phyloP scores from a whole-genome alignment of 345 rosid genomes.

The Eucalyptus camaldulensis region DNA sequence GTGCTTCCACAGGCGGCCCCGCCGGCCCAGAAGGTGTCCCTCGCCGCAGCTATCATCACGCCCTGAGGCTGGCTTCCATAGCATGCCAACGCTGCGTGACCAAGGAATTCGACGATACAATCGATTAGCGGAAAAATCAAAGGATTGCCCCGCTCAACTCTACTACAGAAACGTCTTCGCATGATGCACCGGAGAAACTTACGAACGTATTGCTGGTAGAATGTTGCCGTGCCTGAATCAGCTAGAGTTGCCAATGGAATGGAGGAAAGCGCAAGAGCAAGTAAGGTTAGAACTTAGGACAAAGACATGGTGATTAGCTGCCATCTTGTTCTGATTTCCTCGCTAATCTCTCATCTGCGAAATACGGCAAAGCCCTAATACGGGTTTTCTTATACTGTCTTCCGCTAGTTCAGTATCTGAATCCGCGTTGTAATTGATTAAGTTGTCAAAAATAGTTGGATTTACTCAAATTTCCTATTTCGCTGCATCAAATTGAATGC shows the following conservation, averaged over 20 bases:
- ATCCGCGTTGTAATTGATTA: neutral
- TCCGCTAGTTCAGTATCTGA: neutral
- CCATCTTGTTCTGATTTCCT: neutral
- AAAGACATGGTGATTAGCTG: neutral
- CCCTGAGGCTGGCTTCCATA: neutral
- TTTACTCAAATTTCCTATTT: neutral
- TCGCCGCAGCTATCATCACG: neutral
- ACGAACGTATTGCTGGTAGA: neutral
- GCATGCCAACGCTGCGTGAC: neutral
- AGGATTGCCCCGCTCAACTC: neutral
- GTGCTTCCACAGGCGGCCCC: neutral
- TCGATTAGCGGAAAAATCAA: neutral
- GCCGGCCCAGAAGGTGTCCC: neutral
- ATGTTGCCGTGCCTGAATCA: neutral
- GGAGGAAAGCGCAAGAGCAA: neutral
- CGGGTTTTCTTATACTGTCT: neutral
- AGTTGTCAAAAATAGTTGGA: neutral
- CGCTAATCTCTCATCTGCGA: neutral
- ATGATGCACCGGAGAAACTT: neutral
- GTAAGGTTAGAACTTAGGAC: neutral
- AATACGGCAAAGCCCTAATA: neutral
- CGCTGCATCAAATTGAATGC: neutral
- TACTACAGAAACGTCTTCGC: neutral
- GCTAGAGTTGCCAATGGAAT: neutral
- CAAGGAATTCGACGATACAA: neutral